These are phyloP conservation scores for Phytophthora meadii DNA, from an alignment of 352 stramenopile genomes.

Conservation along the genomic window DNA sequence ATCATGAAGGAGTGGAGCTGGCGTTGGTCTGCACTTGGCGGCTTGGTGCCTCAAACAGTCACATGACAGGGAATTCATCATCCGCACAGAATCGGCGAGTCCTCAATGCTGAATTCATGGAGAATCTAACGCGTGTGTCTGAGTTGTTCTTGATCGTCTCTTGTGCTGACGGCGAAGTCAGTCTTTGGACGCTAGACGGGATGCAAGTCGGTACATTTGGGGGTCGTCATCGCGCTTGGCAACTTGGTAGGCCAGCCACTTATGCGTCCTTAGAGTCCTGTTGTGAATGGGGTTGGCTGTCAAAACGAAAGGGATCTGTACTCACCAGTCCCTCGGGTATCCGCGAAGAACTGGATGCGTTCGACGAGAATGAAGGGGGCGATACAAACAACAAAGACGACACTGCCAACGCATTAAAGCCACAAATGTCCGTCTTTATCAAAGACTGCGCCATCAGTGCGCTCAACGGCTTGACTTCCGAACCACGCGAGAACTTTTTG, in stretches of 20 bases:
- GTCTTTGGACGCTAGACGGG: constrained; percentile 76
- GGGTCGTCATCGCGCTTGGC: constrained; percentile 63
- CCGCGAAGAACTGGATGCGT: constrained; percentile 18
- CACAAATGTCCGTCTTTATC: constrained; percentile 51
- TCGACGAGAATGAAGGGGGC: constrained; percentile 7
- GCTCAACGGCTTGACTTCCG: constrained; percentile 46
- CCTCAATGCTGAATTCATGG: constrained; percentile 65
- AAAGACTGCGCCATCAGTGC: constrained; percentile 62
- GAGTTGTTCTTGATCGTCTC: constrained; percentile 75
- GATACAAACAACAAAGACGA: constrained; percentile 25
- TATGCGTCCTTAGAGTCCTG: constrained; percentile 54
- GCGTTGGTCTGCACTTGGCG: constrained; percentile 68
- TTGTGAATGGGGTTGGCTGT: constrained; percentile 45
- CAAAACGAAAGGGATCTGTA: constrained; percentile 12
- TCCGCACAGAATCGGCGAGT: constrained; percentile 40
- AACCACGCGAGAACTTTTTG: constrained; percentile 62
- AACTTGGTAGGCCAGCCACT: constrained; percentile 58
- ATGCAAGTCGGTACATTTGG: constrained; percentile 73
- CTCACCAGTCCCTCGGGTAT: constrained; percentile 13
- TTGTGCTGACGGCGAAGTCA: constrained; percentile 70
- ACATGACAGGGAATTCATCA: constrained; percentile 10
- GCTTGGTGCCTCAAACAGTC: constrained; percentile 21
- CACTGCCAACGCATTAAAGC: constrained; percentile 14
- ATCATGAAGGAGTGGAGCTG: constrained; percentile 68
- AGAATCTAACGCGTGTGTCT: constrained; percentile 55